phyloP scores from a whole-genome alignment of 2,329 filamentous ascomycete genomes.

The Trichophyton benhamiae region DNA sequence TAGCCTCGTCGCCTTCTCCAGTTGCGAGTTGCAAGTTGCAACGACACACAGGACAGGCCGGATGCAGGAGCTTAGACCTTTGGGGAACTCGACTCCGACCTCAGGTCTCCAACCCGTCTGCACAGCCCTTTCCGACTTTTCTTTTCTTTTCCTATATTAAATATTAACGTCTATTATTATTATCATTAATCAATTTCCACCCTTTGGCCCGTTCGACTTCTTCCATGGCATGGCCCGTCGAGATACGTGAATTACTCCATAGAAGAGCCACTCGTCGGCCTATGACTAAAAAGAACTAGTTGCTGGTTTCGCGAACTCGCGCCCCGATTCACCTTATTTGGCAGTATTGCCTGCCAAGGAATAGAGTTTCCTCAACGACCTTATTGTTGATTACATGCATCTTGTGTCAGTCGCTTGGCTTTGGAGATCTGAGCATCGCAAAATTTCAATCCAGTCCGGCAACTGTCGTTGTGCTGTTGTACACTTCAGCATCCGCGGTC shows the following conservation, averaged over 20 bases:
- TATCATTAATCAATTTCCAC: neutral
- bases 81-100: neutral
- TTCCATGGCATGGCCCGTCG: neutral
- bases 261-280: neutral
- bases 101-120: neutral
- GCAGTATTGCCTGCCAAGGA: neutral
- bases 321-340: neutral
- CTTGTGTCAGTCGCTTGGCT: conserved; percentile 1
- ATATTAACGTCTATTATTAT: neutral
- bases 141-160: neutral
- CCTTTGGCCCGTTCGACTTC: neutral
- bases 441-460: conserved; percentile 1
- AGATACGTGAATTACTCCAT: neutral
- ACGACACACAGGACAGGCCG: neutral
- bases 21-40: neutral
- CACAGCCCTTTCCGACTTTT: neutral
- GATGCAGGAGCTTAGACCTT: conserved; percentile 3
- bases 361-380: conserved; percentile 3
- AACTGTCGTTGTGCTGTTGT: neutral
- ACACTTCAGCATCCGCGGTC: neutral
- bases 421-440: conserved; percentile 5
- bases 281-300: neutral
- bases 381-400: conserved; percentile 1
- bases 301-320: neutral
- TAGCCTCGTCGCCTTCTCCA: neutral